Evolutionary conservation across 306 rosid genomes (phyloP).

Genomic region (Ormosia emarginata): DNA sequence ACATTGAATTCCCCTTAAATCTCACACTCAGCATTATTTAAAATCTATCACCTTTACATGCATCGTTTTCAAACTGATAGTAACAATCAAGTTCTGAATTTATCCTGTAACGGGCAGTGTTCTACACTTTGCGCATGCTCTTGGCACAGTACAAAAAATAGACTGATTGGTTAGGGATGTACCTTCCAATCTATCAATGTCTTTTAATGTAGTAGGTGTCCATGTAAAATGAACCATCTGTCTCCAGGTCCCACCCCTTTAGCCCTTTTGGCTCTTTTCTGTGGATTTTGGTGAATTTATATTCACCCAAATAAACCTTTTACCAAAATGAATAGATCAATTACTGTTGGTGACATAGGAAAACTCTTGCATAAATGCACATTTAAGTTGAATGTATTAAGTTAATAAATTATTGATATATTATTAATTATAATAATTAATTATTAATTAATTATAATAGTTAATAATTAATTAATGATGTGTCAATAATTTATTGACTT

Average conservation of each 20-base stretch:
- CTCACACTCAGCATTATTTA: neutral
- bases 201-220: slow-evolving; percentile 33
- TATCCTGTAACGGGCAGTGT: slow-evolving; percentile 32
- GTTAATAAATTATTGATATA: neutral
- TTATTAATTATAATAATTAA: too few relatives aligned
- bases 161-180: slow-evolving; percentile 41
- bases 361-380: neutral
- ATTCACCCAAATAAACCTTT: neutral
- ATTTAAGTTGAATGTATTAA: neutral
- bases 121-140: slow-evolving; percentile 56
- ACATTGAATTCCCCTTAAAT: neutral
- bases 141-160: slow-evolving; percentile 44
- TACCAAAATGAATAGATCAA: neutral
- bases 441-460: too few relatives aligned
- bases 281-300: slow-evolving; percentile 13
- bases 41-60: slow-evolving; percentile 9
- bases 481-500: neutral
- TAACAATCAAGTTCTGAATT: slow-evolving; percentile 29
- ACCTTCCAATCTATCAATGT: slow-evolving; percentile 36
- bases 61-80: slow-evolving; percentile 44
- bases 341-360: neutral
- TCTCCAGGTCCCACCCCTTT: slow-evolving; percentile 25
- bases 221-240: slow-evolving; percentile 24
- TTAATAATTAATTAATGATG: too few relatives aligned
- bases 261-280: slow-evolving; percentile 22